phyloP scores from a whole-genome alignment of 495 filamentous ascomycete species.

The Xylaria flabelliformis region DNA sequence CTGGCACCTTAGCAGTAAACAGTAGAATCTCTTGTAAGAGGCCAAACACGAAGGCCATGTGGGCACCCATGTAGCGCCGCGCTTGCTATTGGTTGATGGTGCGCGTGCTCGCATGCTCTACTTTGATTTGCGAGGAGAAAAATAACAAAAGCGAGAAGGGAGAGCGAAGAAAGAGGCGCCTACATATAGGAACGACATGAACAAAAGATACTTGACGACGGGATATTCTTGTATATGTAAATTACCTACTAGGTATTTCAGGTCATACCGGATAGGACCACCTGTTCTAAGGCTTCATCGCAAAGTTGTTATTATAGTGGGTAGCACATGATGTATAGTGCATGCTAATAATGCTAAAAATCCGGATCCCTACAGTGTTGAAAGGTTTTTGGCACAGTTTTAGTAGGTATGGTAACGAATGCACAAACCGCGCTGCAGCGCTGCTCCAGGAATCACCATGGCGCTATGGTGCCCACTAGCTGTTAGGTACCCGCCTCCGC shows the following conservation, averaged over 20 bases:
- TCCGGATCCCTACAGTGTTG: slow-evolving; percentile 19
- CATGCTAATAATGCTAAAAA: slow-evolving; percentile 3
- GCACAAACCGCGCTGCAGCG: not conserved
- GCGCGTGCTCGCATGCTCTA: slow-evolving; percentile 17
- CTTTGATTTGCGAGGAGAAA: slow-evolving; percentile 10
- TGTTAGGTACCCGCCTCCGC: not conserved
- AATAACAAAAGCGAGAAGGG: not conserved
- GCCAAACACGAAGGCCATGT: slow-evolving; percentile 16
- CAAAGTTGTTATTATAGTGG: slow-evolving; percentile 3
- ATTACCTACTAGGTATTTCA: not conserved
- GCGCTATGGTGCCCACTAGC: not conserved
- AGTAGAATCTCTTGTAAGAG: slow-evolving; percentile 17
- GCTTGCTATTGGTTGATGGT: slow-evolving; percentile 1
- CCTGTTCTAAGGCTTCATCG: slow-evolving; percentile 1
- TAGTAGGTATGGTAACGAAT: not conserved
- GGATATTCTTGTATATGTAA: not conserved
- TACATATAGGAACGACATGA: not conserved
- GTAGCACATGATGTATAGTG: slow-evolving; percentile 13
- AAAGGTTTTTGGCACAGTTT: not conserved
- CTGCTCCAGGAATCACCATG: not conserved
- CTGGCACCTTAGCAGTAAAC: slow-evolving; percentile 12
- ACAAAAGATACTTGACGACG: not conserved
- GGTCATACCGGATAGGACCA: not conserved
- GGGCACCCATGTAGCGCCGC: slow-evolving; percentile 10
- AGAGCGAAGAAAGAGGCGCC: not conserved